Percentiles rank a stretch among this genome's conserved stretches.
Conservation (phyloP, 148 eudicot genomes). For the Cornus suecica region DNA sequence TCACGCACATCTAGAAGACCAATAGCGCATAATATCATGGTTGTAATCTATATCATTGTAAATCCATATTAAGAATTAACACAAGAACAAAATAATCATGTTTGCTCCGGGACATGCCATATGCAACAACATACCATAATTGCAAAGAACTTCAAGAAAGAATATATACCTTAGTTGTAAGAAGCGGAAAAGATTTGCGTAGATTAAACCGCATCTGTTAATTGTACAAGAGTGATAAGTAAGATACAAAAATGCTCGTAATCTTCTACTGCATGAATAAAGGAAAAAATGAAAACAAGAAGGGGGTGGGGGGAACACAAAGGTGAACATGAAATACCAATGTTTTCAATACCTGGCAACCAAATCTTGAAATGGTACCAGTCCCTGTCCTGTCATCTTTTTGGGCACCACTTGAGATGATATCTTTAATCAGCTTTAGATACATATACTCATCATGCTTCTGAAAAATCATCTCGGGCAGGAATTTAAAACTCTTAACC, state of each 20-base stretch:
- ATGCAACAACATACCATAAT: not conserved
- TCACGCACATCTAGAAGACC: not conserved
- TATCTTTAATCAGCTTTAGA: conserved; percentile 41
- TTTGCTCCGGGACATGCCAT: not conserved
- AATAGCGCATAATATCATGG: not conserved
- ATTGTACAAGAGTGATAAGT: conserved; percentile 6
- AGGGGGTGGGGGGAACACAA: not conserved
- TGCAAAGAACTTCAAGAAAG: not conserved
- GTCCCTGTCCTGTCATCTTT: conserved; percentile 65
- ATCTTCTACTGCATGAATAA: not conserved
- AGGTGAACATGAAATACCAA: not conserved
- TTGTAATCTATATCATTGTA: not conserved
- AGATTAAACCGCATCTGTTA: conserved; percentile 55
- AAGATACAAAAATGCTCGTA: not conserved
- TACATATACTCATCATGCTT: conserved; percentile 51
- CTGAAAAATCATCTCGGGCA: conserved; percentile 46
- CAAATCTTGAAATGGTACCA: conserved; percentile 55
- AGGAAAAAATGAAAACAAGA: not conserved
- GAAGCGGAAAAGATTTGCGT: conserved; percentile 56
- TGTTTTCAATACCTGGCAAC: conserved; percentile 47
- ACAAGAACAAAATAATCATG: not conserved
- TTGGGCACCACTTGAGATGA: conserved; percentile 40
- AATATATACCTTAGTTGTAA: conserved; percentile 71
- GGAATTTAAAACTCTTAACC: conserved; percentile 43
- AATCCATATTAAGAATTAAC: not conserved